Conservation (phyloP, 768 basidiomycete genomes). For the Tricholoma furcatifolium region DNA sequence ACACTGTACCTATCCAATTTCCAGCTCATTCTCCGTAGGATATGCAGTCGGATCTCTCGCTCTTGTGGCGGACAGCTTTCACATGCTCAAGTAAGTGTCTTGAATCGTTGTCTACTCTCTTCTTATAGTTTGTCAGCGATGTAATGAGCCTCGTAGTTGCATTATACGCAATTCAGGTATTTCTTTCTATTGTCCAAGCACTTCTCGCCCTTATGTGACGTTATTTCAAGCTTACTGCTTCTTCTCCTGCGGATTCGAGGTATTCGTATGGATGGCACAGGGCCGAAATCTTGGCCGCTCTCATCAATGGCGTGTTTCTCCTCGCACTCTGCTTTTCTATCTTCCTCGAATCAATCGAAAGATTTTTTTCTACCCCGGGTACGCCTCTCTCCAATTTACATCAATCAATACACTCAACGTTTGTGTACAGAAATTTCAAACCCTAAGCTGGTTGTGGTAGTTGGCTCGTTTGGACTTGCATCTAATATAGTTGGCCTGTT, state of each 20-base stretch:
- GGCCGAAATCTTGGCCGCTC: conserved; percentile 92
- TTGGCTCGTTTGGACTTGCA: conserved; percentile 84
- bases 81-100: conserved; percentile 90
- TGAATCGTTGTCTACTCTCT: conserved; percentile 2
- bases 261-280: conserved; percentile 99
- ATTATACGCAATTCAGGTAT: conserved; percentile 87
- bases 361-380: conserved; percentile 88
- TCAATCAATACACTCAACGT: conserved; percentile 8
- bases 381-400: conserved; percentile 17
- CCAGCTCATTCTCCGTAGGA: conserved; percentile 42
- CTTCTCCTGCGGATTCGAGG: conserved; percentile 58
- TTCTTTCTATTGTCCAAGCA: conserved; percentile 8
- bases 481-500: conserved; percentile 94
- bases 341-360: conserved; percentile 84
- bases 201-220: conserved; percentile 5
- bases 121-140: conserved; percentile 58
- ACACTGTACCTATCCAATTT: not conserved
- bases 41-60: conserved; percentile 97
- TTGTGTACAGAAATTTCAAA: conserved; percentile 74
- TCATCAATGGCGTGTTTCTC: conserved; percentile 96
- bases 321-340: conserved; percentile 97
- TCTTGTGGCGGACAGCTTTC: conserved; percentile 95
- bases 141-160: conserved; percentile 95
- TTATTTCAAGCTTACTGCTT: conserved; percentile 56
- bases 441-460: conserved; percentile 84